These are phyloP conservation scores for Hygrophorus pudorinus DNA, from an alignment of 768 basidiomycete genomes.

Conservation along the genomic window DNA sequence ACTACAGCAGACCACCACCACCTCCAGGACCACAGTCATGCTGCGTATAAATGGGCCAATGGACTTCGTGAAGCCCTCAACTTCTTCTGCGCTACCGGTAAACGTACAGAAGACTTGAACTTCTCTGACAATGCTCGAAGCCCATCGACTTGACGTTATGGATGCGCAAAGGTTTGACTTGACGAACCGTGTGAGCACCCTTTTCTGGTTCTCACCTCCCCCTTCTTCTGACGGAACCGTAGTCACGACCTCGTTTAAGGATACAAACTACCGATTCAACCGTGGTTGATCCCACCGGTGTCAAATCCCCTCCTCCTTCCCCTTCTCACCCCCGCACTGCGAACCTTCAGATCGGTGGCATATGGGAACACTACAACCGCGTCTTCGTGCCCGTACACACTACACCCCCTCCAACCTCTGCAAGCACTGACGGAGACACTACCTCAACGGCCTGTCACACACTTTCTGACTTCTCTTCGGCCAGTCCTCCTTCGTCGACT, in stretches of 20 bases:
- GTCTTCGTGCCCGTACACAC: neutral
- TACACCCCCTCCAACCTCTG: neutral
- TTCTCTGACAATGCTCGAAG: neutral
- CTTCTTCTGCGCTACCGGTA: too few relatives aligned
- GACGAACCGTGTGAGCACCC: neutral
- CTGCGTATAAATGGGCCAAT: too few relatives aligned
- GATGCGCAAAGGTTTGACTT: neutral
- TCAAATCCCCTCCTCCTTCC: neutral
- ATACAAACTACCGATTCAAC: neutral
- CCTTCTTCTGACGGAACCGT: neutral
- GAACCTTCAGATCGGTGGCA: neutral
- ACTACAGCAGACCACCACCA: too few relatives aligned
- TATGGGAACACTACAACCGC: neutral
- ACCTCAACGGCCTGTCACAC: neutral
- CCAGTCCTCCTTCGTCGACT: neutral
- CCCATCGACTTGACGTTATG: neutral
- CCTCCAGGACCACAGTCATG: too few relatives aligned
- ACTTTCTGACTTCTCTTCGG: neutral
- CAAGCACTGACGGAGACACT: neutral
- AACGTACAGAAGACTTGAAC: too few relatives aligned
- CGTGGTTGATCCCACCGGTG: neutral
- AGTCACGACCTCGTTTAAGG: neutral
- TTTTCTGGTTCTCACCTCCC: neutral
- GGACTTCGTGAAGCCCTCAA: too few relatives aligned
- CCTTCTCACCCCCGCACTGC: neutral